phyloP scores from a whole-genome alignment of 2,329 filamentous ascomycete species.

The Claviceps arundinis region DNA sequence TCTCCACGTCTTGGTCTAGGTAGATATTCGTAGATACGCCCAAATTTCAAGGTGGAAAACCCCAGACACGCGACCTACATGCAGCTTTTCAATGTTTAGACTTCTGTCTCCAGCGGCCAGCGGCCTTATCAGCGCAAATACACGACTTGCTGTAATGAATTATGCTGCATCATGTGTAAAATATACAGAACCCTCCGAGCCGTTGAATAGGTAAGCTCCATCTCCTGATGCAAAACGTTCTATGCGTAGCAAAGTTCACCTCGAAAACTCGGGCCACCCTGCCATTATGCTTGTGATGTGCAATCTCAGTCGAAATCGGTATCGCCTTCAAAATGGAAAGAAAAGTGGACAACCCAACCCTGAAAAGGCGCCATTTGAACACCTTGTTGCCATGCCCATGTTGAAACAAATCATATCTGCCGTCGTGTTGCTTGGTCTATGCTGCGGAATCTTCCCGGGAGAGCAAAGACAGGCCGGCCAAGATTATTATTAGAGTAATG shows the following conservation, averaged over 20 bases:
- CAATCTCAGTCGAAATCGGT: background rate
- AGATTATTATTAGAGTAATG: background rate
- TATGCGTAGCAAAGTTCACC: background rate
- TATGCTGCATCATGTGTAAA: background rate
- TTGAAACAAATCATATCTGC: background rate
- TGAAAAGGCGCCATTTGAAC: background rate
- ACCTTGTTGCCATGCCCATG: background rate
- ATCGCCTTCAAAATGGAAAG: background rate
- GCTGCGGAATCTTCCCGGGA: background rate
- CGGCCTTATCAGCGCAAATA: no score
- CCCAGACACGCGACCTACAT: no score
- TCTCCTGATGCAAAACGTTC: background rate
- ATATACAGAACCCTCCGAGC: background rate
- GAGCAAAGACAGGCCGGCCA: background rate
- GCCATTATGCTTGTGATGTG: background rate
- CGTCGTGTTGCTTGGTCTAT: background rate
- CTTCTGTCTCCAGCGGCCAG: no score
- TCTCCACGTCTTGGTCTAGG: no score
- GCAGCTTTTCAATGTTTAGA: no score
- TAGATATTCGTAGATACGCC: no score
- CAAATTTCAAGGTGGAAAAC: no score
- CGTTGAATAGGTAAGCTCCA: background rate
- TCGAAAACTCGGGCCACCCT: background rate
- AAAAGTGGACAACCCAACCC: background rate
- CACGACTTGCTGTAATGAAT: background rate